These are phyloP conservation scores for Didymella sp. DNA, from an alignment of 2,329 filamentous ascomycete species.

Conservation along the genomic window DNA sequence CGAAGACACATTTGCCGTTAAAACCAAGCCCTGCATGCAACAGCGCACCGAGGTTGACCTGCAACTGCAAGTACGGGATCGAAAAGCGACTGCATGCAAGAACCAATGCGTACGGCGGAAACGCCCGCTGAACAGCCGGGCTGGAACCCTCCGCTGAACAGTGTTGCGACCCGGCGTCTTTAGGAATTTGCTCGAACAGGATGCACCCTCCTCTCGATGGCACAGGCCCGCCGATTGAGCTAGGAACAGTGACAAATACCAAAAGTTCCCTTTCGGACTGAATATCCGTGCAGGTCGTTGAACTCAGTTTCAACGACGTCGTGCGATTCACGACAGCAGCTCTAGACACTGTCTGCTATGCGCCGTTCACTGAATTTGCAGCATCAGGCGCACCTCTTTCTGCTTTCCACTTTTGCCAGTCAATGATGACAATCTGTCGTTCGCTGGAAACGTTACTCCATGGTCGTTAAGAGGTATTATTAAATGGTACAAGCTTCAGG, in stretches of 20 bases:
- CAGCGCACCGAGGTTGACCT: conserved; percentile 17
- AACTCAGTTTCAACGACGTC: conserved; percentile 25
- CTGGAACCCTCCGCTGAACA: conserved; percentile 21
- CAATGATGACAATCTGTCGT: background rate
- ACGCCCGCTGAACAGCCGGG: conserved; percentile 25
- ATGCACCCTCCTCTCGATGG: conserved; percentile 3
- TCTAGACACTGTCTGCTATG: background rate
- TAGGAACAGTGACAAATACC: conserved; percentile 26
- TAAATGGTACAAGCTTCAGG: background rate
- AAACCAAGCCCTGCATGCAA: conserved; percentile 22
- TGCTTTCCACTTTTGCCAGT: background rate
- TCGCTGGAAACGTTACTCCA: background rate
- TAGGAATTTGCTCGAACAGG: conserved; percentile 6
- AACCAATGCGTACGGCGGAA: conserved; percentile 19
- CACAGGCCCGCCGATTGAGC: conserved; percentile 10
- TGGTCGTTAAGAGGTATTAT: background rate
- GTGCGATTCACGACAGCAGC: background rate
- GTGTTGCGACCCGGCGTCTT: conserved; percentile 12
- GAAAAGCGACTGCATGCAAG: conserved; percentile 11
- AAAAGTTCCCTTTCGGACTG: conserved; percentile 5
- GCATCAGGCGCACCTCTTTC: background rate
- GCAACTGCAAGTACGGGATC: conserved; percentile 12
- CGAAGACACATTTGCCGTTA: conserved; percentile 34
- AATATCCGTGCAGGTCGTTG: conserved; percentile 20
- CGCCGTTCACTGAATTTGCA: background rate